Evolutionary conservation across 768 basidiomycete species (phyloP).

Genomic region (Kwoniella heveanensis): DNA sequence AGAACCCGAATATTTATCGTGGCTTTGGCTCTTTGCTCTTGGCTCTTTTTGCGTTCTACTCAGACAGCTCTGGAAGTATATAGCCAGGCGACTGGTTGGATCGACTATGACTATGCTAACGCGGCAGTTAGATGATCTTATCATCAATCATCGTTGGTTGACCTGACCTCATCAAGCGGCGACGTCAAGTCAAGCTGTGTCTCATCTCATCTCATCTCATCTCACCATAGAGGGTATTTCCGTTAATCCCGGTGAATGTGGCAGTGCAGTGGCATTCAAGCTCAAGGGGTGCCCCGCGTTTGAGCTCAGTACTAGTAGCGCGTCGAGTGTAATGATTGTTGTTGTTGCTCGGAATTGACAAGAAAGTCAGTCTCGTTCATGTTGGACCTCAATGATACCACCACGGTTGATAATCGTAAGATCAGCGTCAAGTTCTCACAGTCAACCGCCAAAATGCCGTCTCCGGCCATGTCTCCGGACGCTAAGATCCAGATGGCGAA

Average conservation of each 20-base stretch:
- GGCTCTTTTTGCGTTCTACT: neutral
- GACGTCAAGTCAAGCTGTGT: no score
- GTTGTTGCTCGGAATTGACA: slow-evolving; percentile 11
- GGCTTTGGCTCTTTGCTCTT: neutral
- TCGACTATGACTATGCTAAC: no score
- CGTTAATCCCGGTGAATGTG: slow-evolving; percentile 3
- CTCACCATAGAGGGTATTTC: neutral
- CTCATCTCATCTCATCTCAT: no score
- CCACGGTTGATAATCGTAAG: no score
- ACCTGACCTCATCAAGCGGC: neutral
- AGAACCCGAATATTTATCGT: neutral
- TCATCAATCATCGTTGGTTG: no score
- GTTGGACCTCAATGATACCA: neutral
- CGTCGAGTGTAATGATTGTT: no score
- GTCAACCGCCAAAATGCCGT: slow-evolving; percentile 23
- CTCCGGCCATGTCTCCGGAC: slow-evolving; percentile 18
- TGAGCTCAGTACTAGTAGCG: neutral
- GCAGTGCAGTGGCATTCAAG: no score
- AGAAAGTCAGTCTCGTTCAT: slow-evolving; percentile 3
- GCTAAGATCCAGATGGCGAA: slow-evolving; percentile 43
- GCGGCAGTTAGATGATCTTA: no score
- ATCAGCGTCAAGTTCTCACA: no score
- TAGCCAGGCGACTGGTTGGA: neutral
- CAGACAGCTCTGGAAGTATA: neutral
- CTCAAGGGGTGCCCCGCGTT: slow-evolving; percentile 2